Evolutionary conservation across 2,329 filamentous ascomycete species (phyloP), one percentile per base, ranked within the genome.

Genomic region (Hymenoscyphus occultus): DNA sequence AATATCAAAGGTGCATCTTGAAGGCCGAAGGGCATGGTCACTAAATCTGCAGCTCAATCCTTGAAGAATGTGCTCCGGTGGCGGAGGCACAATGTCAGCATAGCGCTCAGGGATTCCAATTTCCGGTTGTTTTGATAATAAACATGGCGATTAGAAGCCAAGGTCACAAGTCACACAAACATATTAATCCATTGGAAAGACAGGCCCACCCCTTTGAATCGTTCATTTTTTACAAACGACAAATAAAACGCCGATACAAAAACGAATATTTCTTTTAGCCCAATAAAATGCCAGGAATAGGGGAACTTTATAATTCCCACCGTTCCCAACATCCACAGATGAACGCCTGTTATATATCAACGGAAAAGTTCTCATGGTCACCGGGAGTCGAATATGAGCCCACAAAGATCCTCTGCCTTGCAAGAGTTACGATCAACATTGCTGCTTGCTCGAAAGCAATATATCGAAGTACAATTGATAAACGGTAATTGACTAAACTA

Each of bases 351-450:
- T 14, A 3, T 14, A 16, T 19, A 19, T 56, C 54, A 13, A 19
- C 54, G 54, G 54, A 31, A 56, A 56, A 35, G 54, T 76, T 10
- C 71, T 39, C 61, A 74, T 86, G 61, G 77, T 86, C 13, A 86
- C 83, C 9, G 72, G 73, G 72, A 16, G 76, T 83, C 3, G 83
- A 83, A 5, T 78, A 78, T 60, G 81, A 84, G 66, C 76, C 85
- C 6, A 76, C 75, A 51, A 79, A 79, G 57, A 80, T 85, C 12
- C 76, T 86, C 6, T 86, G 85, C 71, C 70, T 72, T 2, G 77
- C 77, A 13, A 80, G 82, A 54, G 82, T 75, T 42, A 84, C 77
- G 2, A 79, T 85, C 16, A 85, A 85, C 69, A 73, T 85, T 39
- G 81, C 81, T 1, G 79, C 79, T 4, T 80, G 83, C 39, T 80